Evolutionary conservation across 495 filamentous ascomycete species (phyloP), one percentile per base, ranked within the genome.

Genomic region (Annulohypoxylon bovei): DNA sequence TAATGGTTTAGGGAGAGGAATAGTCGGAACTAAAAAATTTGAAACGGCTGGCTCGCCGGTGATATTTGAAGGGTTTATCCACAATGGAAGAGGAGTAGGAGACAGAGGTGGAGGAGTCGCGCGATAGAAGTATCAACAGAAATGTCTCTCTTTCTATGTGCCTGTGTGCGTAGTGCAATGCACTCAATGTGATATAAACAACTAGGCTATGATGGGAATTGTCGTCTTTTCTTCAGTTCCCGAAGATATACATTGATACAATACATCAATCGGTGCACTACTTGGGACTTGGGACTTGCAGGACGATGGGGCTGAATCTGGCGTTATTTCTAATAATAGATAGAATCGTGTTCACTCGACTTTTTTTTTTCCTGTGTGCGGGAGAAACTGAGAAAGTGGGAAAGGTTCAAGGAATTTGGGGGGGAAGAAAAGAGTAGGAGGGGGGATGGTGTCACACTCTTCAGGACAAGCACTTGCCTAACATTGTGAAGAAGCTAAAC

Each of bases 271-370:
- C 64, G 67, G 50, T 71, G 67, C 71, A 67, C 68, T 69, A 68
- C 70, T 73, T 75, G 66, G 63, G 62, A 75, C 75, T 71, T 75
- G 76, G 63, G 61, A 75, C 75, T 71, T 75, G 76, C 77, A 79
- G 77, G 74, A 73, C 77, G 72, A 80, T 80, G 78, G 78, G 78
- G 78, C 78, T 78, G 78, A 78, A 80, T 73, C 75, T 76, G 77
- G 77, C 76, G 74, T 79, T 75, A 78, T 74, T 83, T 77, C 81
- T 81, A 83, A 81, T 79, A 79, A 81, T 83, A 83, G 81, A 81
- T 57, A 68, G 75, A 68, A 76, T 75, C 72, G 76, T 78, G 78
- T 76, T 77, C 71, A 76, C 67, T 75, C 65, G 64, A 73, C 62
- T 71, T 63, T 71, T 76, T 69, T 65, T 65, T 47, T 22, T 42